Base-by-base conservation (phyloP, 306 rosid species). In the Astragalus membranaceus region DNA sequence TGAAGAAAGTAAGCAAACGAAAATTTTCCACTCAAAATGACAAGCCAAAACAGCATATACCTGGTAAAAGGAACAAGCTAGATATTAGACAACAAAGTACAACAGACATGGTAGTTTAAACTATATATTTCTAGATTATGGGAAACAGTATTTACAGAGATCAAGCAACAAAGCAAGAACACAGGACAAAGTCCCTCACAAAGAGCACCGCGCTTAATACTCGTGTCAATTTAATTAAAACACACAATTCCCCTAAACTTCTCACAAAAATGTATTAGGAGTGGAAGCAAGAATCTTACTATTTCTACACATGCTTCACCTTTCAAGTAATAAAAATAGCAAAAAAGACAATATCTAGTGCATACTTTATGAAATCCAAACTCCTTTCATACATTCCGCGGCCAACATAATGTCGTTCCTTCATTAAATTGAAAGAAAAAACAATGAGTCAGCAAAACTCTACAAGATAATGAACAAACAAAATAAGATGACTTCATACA, bases 321-420 rank as follows among this genome's bases (percentile, higher is more conserved):
- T 36, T 35, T 32, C 0, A 32, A 41, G 66, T 48, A 6, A 39
- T 15, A 48, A 7, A 8, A 50, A 33, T 0, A 49, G 66, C 10
- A 30, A 63, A 69, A 43, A 47, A 30, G 33, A 49, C 0, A 6
- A 32, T 48, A 73, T 69, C 60, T 20, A 74, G 65, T 12, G 59
- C 79, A 61, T 93, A 93, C 98, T 85, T 90, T 70, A 93, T 79
- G 84, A 93, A 93, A 80, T 93, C 97, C 23, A 87, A 82, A 63
- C 88, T 88, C 80, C 86, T 85, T 82, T 93, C 98, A 81, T 81
- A 93, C 98, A 93, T 88, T 85, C 98, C 98, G 7, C 90, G 92
- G 10, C 98, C 98, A 67, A 90, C 96, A 78, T 90, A 93, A 79
- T 93, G 81, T 0, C 90, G 98, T 72, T 93, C 98, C 98, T 93